A percentile compares a stretch with the other conserved stretches of the same genome.
These are phyloP conservation scores for Fusarium chaquense DNA, from an alignment of 2,329 filamentous ascomycete species.

Conservation along the genomic window DNA sequence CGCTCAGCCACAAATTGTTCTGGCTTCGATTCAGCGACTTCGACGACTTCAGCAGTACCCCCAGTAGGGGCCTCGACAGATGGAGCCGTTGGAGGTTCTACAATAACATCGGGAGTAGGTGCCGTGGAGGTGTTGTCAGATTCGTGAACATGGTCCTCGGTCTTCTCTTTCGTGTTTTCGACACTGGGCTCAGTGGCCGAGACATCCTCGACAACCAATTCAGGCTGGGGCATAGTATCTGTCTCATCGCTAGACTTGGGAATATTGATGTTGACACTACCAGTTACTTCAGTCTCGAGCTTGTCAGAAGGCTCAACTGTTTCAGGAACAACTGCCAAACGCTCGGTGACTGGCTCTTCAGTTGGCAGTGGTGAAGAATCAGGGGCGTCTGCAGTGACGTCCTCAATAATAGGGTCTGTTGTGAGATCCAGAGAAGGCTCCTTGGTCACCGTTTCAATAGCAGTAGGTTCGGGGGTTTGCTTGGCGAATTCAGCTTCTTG, in stretches of 20 bases:
- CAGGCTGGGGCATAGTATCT: not conserved
- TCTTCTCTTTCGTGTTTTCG: conserved; percentile 4
- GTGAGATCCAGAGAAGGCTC: not conserved
- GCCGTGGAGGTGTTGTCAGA: not conserved
- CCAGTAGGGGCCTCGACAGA: conserved; percentile 2
- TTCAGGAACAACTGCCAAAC: conserved; percentile 4
- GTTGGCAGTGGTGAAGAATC: conserved; percentile 1
- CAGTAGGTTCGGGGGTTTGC: not conserved
- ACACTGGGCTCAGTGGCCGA: not conserved
- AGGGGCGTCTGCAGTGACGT: conserved; percentile 2
- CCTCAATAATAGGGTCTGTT: conserved; percentile 4
- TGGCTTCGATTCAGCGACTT: conserved; percentile 5
- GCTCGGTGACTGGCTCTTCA: not conserved
- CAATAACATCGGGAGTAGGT: conserved; percentile 9
- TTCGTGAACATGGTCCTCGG: not conserved
- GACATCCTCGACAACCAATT: conserved; percentile 1
- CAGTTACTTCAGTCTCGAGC: not conserved
- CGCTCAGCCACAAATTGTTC: conserved; percentile 17
- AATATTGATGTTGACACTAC: not conserved
- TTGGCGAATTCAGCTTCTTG: not conserved
- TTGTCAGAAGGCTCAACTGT: conserved; percentile 5
- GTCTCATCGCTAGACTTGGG: not conserved
- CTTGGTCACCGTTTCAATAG: conserved; percentile 2
- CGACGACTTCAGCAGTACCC: not conserved
- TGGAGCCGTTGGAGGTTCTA: conserved; percentile 8